A percentile compares a stretch with the other conserved stretches of the same genome.
These are phyloP conservation scores for Pestalotiopsis sp. DNA, from an alignment of 2,329 filamentous ascomycete genomes.

Conservation along the genomic window DNA sequence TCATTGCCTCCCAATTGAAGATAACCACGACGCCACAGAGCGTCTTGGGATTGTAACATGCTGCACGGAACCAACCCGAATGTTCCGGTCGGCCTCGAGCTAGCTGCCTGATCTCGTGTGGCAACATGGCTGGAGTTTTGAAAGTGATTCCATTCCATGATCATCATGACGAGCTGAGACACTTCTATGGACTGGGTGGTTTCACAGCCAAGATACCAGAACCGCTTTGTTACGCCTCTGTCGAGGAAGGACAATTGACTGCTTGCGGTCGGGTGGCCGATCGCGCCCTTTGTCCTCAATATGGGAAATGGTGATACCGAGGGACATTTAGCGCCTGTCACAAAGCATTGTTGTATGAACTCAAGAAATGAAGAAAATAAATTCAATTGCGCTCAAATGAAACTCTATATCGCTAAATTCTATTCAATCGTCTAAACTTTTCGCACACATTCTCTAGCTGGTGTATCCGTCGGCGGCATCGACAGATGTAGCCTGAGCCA, in stretches of 20 bases:
- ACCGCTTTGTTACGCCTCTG: neutral
- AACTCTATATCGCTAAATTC: neutral
- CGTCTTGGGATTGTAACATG: neutral
- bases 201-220: neutral
- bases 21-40: neutral
- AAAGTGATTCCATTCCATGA: neutral
- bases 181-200: too few relatives aligned
- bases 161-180: neutral
- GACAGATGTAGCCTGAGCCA: neutral
- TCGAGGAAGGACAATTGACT: neutral
- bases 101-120: neutral
- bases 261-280: neutral
- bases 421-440: neutral
- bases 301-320: neutral
- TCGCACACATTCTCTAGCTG: neutral
- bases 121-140: neutral
- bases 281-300: neutral
- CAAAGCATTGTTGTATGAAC: too few relatives aligned
- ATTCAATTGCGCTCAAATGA: neutral
- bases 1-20: neutral
- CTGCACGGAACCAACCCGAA: neutral
- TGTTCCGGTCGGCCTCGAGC: neutral
- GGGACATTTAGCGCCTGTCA: too few relatives aligned
- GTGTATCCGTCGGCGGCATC: slow-evolving; percentile 9
- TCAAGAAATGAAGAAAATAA: neutral